These are phyloP conservation scores for Phascolomyces articulosus DNA, from an alignment of 371 early-diverging fungal species.

Conservation along the genomic window DNA sequence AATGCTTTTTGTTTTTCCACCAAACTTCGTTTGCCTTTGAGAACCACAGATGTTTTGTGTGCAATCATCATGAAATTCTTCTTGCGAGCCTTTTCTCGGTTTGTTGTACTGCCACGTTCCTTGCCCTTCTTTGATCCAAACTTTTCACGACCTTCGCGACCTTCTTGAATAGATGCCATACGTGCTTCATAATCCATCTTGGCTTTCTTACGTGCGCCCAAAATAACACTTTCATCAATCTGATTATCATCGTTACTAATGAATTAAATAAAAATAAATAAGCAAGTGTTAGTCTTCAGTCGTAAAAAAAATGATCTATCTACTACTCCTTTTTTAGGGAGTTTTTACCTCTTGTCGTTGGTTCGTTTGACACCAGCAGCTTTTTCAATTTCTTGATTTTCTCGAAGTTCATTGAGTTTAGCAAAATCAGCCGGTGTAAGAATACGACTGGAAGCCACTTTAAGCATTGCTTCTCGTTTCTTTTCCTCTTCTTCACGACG, in stretches of 20 bases:
- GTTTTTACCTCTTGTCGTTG: constrained; percentile 36
- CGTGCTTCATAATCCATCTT: constrained; percentile 93
- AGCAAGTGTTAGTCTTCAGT: too few species aligned
- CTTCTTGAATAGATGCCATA: constrained; percentile 80
- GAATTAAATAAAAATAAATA: too few species aligned
- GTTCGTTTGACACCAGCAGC: constrained; percentile 44
- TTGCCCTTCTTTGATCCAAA: constrained; percentile 87
- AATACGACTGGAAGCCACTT: constrained; percentile 65
- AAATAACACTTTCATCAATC: constrained; percentile 74
- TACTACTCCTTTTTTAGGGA: too few species aligned
- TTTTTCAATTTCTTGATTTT: constrained; percentile 58
- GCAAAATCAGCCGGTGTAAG: constrained; percentile 93
- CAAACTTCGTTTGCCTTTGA: constrained; percentile 83
- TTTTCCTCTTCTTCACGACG: constrained; percentile 44
- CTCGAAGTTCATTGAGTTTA: constrained; percentile 74
- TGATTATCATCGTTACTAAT: constrained; percentile 53
- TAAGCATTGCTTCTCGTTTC: constrained; percentile 41
- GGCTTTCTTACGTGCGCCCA: constrained; percentile 83
- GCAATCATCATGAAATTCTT: constrained; percentile 96
- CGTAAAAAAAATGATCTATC: too few species aligned
- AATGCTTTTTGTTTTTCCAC: constrained; percentile 81
- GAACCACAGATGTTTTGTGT: constrained; percentile 84
- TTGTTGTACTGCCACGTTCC: constrained; percentile 84
- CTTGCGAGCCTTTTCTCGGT: constrained; percentile 90
- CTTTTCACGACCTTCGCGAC: constrained; percentile 91